Base-by-base conservation (phyloP, 164 flowering plant species). In the Magnolia officinalis region DNA sequence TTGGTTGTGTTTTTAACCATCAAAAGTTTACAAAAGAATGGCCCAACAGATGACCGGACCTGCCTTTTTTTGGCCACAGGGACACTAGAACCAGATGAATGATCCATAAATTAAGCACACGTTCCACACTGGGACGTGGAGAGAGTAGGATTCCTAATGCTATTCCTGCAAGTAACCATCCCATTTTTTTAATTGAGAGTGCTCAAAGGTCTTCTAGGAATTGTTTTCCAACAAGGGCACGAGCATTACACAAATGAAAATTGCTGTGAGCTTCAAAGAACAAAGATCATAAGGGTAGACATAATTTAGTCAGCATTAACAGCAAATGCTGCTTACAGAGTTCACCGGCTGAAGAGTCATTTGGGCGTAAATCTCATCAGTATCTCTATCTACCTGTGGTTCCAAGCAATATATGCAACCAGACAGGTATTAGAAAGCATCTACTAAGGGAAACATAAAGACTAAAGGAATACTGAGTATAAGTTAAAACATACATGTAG, bases 261-360 rank as follows among this genome's bases (percentile, higher is more conserved):
- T 45, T 49, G 23, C 13, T 55, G 13, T 55, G 61, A 55, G 11
- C 16, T 50, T 70, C 9, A 50, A n/a, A n/a, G 24, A 50, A 2
- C 52, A 13, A 31, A 61, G 6, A 24, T 9, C 23, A 1, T 24
- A 14, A 49, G 64, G 50, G 2, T 13, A 11, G 37, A 65, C 63
- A 29, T 3, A 13, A 16, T 10, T 63, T 51, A 29, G 13, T 20
- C 20, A 23, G 14, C 20, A 52, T 18, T 31, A 23, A 49, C 24
- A 65, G 63, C 26, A 51, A 68, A 9, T 8, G 2, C 50, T 77
- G 76, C 97, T 90, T 89, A 96, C 99, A 66, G 97, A 85, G 71
- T 89, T 88, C 78, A 95, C 93, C 2, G 98, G 96, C 82, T 91
- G 98, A 79, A 96, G 98, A 83, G 94, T 92, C 97, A 96, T 95